A percentile compares a stretch with the other conserved stretches of the same genome.
Conservation (phyloP, 345 rosid genomes). For the Geranium brycei region DNA sequence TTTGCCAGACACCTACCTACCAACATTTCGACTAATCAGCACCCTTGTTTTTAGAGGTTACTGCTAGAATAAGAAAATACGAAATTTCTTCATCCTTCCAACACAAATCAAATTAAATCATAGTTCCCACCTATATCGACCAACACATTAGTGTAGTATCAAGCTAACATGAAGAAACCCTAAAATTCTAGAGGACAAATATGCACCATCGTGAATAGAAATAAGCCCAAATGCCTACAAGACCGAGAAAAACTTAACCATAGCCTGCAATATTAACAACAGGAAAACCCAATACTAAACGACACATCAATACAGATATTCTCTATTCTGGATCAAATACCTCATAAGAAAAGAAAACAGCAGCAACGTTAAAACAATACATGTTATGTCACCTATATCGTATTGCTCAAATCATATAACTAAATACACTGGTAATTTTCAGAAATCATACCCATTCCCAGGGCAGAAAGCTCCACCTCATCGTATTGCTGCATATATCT, state of each 20-base stretch:
- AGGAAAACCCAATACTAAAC: not conserved
- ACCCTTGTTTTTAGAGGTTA: too few species aligned
- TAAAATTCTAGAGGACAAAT: not conserved
- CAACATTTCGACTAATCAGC: too few species aligned
- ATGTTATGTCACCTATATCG: not conserved
- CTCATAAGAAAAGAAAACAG: not conserved
- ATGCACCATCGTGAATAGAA: not conserved
- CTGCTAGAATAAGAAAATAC: too few species aligned
- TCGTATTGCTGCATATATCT: slow-evolving; percentile 85
- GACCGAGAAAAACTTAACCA: too few species aligned
- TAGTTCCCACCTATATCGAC: too few species aligned
- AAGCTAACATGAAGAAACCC: too few species aligned
- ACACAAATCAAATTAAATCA: too few species aligned
- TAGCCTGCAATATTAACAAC: not conserved
- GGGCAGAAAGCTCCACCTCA: slow-evolving; percentile 87
- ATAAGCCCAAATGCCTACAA: not conserved
- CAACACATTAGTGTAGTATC: too few species aligned
- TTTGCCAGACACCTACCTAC: too few species aligned
- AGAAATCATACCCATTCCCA: slow-evolving; percentile 74
- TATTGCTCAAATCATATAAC: too few species aligned
- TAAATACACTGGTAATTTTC: not conserved
- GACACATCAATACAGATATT: not conserved
- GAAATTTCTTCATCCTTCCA: too few species aligned
- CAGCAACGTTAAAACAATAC: not conserved
- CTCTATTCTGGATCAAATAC: not conserved